These are phyloP conservation scores for Cyberlindnera xylosilytica DNA, from an alignment of 805 yeast species.

Conservation along the genomic window DNA sequence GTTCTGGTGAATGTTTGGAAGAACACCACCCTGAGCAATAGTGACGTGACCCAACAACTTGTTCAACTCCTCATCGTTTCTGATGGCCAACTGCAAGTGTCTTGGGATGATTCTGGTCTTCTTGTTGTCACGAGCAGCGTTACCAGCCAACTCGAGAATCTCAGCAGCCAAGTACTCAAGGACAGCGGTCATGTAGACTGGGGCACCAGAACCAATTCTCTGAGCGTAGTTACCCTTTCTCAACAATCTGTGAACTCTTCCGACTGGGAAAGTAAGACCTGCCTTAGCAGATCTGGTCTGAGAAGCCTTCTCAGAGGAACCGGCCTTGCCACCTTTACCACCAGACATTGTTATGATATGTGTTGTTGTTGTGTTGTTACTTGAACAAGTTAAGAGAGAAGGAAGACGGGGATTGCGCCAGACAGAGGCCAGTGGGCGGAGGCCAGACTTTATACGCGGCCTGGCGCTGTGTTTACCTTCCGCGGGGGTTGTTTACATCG, in stretches of 20 bases:
- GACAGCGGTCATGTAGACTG: conserved; percentile 95
- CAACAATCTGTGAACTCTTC: conserved; percentile 95
- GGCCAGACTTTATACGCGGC: conserved; percentile 1
- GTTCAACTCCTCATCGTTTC: conserved; percentile 98
- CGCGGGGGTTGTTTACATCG: neutral
- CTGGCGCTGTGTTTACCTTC: neutral
- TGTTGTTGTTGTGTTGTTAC: conserved; percentile 11
- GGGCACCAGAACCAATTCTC: conserved; percentile 99
- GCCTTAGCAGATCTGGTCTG: conserved; percentile 98
- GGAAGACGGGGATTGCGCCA: neutral
- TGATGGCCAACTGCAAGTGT: conserved; percentile 96
- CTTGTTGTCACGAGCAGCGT: conserved; percentile 99
- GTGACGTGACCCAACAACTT: conserved; percentile 90
- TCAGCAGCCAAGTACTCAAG: conserved; percentile 97
- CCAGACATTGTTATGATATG: conserved; percentile 52
- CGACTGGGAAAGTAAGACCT: conserved; percentile 99
- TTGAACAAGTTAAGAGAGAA: conserved; percentile 2
- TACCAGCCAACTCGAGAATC: conserved; percentile 97
- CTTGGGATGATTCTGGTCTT: conserved; percentile 99
- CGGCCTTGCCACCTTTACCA: conserved; percentile 85
- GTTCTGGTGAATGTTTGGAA: conserved; percentile 96
- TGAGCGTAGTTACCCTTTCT: conserved; percentile 98
- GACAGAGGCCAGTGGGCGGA: neutral
- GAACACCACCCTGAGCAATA: conserved; percentile 99
- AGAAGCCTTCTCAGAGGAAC: conserved; percentile 90